phyloP scores from a whole-genome alignment of 768 basidiomycete species.

The Suillus sp. region DNA sequence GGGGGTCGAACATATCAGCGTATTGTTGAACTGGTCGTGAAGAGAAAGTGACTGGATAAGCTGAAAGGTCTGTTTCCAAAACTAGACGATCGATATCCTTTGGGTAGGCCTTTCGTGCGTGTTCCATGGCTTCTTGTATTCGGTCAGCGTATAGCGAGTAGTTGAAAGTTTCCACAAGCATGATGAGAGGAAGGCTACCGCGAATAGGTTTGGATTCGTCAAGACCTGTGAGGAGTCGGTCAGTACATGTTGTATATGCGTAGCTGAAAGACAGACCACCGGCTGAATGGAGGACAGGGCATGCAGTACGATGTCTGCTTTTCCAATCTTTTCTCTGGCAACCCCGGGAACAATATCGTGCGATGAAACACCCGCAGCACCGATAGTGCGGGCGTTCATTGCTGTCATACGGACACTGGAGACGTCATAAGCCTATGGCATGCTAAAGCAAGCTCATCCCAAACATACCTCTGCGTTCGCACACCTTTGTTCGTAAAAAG shows the following conservation, averaged over 20 bases:
- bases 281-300: slow-evolving; percentile 6
- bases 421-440: not conserved
- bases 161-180: slow-evolving; percentile 6
- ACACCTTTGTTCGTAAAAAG: slow-evolving; percentile 4
- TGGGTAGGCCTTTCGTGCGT: not conserved
- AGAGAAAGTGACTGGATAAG: slow-evolving; percentile 5
- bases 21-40: slow-evolving; percentile 7
- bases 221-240: not conserved
- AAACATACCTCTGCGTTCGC: not conserved
- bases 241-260: not conserved
- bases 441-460: too few relatives aligned
- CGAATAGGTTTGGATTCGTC: not conserved
- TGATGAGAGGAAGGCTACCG: slow-evolving; percentile 4
- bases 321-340: slow-evolving; percentile 11
- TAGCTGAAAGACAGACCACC: not conserved
- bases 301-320: slow-evolving; percentile 5
- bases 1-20: not conserved
- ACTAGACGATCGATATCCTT: not conserved
- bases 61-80: slow-evolving; percentile 4
- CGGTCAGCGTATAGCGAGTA: slow-evolving; percentile 8
- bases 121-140: slow-evolving; percentile 9
- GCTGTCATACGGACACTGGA: slow-evolving; percentile 1
- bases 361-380: slow-evolving; percentile 10
- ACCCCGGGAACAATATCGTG: slow-evolving; percentile 7
- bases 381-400: not conserved